Evolutionary conservation across 768 basidiomycete genomes (phyloP), one percentile per base, ranked within the genome.

Genomic region (Thelephora aurantiotincta): DNA sequence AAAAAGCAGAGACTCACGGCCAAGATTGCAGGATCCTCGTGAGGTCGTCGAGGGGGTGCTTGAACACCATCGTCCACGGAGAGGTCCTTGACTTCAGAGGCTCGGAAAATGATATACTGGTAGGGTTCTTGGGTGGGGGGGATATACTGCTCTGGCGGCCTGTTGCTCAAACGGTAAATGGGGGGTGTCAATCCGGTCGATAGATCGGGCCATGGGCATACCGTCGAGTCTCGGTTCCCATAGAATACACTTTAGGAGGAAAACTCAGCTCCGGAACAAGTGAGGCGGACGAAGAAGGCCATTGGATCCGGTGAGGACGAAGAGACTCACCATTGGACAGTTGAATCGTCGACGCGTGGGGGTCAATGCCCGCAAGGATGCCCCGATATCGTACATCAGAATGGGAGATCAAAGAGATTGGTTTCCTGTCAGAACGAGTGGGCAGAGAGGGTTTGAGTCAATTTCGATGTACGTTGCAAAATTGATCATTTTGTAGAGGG

Each of bases 311-410:
- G 38, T 9, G 14, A 41, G 18, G 38, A 41, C 14, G 38, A 18
- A 9, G 16, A 30, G 35, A 48, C 70, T 37, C 51, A 87, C 88
- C 88, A 73, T 89, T 88, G 30, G 83, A 85, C 34, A 91, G 74
- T 60, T 86, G 83, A 53, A 92, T 91, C 3, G 89, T 92, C 11
- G 85, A 87, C 44, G 82, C 82, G 51, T 68, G 74, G 33, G 88
- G 82, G 66, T 90, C 86, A 58, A 92, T 89, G 35, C 85, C 86
- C 44, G 84, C 84, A 43, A 92, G 71, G 52, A 86, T 88, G 51
- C 88, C 88, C 53, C 85, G 74, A 67, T 91, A 92, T 48, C 89
- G 82, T 51, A 91, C 84, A 75, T 89, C 89, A 45, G 85, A 87
- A 62, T 88, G 84, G 49, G 88, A 90, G 62, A 88, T 82, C 59